phyloP scores from a whole-genome alignment of 179 eudicot species.

The Silene noctiflora region DNA sequence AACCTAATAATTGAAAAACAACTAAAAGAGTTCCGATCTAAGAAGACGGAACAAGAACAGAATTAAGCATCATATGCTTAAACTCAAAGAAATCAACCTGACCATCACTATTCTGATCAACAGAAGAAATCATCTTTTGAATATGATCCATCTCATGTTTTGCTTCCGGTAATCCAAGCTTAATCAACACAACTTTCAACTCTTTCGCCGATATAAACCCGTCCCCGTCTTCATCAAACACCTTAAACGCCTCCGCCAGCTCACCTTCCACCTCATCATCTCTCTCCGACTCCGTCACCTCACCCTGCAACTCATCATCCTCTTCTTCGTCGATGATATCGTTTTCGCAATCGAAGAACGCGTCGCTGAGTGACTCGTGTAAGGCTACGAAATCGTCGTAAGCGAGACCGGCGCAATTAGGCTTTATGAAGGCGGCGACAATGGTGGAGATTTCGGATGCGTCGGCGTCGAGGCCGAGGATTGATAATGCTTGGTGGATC shows the following conservation, averaged over 20 bases:
- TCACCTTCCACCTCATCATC: constrained; percentile 48
- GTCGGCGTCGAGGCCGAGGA: constrained; percentile 58
- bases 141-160: constrained; percentile 46
- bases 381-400: constrained; percentile 59
- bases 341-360: constrained; percentile 34
- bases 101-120: constrained; percentile 63
- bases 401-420: constrained; percentile 44
- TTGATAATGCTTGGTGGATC: constrained; percentile 50
- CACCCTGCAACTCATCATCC: neutral
- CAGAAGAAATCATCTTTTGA: constrained; percentile 61
- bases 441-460: constrained; percentile 27
- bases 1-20: neutral
- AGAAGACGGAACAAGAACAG: constrained; percentile 33
- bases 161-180: constrained; percentile 61
- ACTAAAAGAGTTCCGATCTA: neutral
- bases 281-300: neutral
- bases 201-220: constrained; percentile 78
- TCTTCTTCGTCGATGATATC: neutral
- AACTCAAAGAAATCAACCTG: constrained; percentile 71
- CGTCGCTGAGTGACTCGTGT: constrained; percentile 49
- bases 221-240: constrained; percentile 74
- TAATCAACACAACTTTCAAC: constrained; percentile 50
- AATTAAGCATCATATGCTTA: constrained; percentile 69
- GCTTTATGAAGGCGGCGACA: constrained; percentile 39
- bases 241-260: constrained; percentile 74